Conservation (phyloP, 2,329 filamentous ascomycete genomes). For the Berkeleyomyces basicola region DNA sequence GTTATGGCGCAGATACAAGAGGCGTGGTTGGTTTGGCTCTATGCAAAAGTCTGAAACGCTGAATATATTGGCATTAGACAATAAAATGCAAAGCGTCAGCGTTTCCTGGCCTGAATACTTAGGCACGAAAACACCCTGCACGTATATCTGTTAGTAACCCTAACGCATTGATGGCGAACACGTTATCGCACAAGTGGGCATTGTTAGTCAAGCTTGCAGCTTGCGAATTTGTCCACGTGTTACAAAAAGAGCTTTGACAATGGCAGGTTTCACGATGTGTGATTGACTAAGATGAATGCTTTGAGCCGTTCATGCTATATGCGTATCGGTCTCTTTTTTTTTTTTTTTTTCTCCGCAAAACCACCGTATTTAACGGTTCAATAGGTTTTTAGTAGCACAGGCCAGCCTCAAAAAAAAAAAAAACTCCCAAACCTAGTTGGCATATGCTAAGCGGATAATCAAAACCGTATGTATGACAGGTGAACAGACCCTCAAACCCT, state of each 20-base stretch:
- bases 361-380: neutral
- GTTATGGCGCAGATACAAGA: neutral
- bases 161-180: neutral
- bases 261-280: neutral
- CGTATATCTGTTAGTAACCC: neutral
- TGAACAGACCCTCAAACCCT: neutral
- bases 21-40: neutral
- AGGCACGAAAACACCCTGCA: too few species aligned
- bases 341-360: too few species aligned
- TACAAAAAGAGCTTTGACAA: slow-evolving; percentile 1
- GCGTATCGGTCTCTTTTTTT: neutral
- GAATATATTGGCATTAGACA: too few species aligned
- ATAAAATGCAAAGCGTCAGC: too few species aligned
- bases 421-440: neutral
- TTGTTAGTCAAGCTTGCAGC: too few species aligned
- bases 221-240: neutral
- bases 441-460: neutral
- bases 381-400: neutral
- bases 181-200: too few species aligned
- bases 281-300: slow-evolving; percentile 1
- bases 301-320: neutral
- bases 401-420: neutral
- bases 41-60: neutral
- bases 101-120: too few species aligned
- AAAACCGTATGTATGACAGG: neutral